Evolutionary conservation across 2,329 filamentous ascomycete genomes (phyloP).

Genomic region (Metarhizium rileyi): DNA sequence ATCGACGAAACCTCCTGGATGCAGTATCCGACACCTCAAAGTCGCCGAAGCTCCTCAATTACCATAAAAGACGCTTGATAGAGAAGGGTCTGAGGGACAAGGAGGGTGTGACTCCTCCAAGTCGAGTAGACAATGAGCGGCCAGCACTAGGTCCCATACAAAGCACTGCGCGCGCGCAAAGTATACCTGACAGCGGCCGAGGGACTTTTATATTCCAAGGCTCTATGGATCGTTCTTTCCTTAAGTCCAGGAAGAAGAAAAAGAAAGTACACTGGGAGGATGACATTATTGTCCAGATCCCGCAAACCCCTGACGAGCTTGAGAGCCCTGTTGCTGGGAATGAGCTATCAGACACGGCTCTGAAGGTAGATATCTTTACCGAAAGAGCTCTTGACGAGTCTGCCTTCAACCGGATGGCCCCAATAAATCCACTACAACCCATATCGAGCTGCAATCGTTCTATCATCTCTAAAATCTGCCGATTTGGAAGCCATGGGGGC

Average conservation of each 20-base stretch:
- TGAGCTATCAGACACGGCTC: background rate
- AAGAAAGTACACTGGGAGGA: conserved; percentile 7
- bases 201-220: background rate
- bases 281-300: background rate
- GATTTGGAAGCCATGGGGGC: conserved; percentile 6
- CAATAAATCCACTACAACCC: background rate
- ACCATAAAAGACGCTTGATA: conserved; percentile 4
- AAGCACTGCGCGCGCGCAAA: background rate
- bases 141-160: background rate
- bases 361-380: background rate
- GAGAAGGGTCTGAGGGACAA: conserved; percentile 8
- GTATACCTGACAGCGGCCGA: background rate
- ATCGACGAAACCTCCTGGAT: conserved; percentile 26
- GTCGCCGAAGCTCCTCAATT: conserved; percentile 29
- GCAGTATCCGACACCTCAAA: conserved; percentile 31
- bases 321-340: conserved; percentile 7
- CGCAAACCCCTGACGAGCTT: background rate
- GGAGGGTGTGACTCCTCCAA: conserved; percentile 5
- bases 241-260: background rate
- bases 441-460: background rate
- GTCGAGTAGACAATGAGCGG: background rate
- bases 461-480: conserved; percentile 6
- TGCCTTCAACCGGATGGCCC: too few relatives aligned
- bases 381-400: background rate
- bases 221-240: background rate